Evolutionary conservation across 108 stramenopile genomes (phyloP).

Genomic region (Pseudonitzschia multiseries): DNA sequence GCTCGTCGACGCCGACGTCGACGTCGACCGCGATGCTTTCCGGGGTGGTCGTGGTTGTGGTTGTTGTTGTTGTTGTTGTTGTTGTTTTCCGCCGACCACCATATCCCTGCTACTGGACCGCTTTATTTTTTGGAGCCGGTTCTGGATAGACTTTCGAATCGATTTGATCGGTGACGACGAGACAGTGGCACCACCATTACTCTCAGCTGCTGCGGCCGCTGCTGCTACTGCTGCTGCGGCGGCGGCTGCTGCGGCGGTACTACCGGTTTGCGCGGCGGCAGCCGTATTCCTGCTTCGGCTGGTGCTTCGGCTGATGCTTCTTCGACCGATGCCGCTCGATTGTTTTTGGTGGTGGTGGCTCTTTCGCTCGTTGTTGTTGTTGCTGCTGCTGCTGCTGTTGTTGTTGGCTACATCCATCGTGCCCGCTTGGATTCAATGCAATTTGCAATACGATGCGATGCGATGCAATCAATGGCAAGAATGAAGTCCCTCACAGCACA

Average conservation of each 20-base stretch:
- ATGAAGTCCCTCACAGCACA: too few species aligned
- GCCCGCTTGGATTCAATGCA: too few species aligned
- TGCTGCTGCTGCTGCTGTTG: background rate
- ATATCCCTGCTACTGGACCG: background rate
- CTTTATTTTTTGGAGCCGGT: slow-evolving; percentile 1
- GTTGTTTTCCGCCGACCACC: too few species aligned
- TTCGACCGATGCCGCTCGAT: background rate
- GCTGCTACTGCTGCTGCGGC: background rate
- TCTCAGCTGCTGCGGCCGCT: background rate
- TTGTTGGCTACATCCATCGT: too few species aligned
- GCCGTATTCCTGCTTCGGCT: background rate
- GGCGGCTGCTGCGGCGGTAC: background rate
- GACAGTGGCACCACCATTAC: background rate
- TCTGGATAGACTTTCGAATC: background rate
- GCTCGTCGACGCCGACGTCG: background rate
- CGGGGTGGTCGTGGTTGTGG: background rate
- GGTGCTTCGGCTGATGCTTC: background rate
- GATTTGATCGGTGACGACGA: background rate
- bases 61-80: too few species aligned
- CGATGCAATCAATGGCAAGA: too few species aligned
- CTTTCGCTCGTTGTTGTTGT: background rate
- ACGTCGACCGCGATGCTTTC: background rate
- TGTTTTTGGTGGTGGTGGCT: background rate
- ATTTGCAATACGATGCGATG: too few species aligned
- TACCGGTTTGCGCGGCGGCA: too few species aligned